Conservation (phyloP, 1,284 basidiomycete species). For the Stereum hirsutum region DNA sequence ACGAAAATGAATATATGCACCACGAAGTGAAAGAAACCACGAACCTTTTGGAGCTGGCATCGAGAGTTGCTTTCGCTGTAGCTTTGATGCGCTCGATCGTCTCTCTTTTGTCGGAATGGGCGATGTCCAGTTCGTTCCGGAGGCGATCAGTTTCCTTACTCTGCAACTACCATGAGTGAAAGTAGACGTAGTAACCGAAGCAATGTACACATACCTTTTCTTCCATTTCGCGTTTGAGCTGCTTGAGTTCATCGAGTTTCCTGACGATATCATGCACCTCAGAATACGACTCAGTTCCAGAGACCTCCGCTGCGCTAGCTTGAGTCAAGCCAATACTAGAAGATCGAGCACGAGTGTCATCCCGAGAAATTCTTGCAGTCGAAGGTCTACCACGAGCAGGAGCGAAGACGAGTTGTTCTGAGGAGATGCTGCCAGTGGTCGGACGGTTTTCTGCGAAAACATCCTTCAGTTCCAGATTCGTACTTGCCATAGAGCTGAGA, state of each 20-base stretch:
- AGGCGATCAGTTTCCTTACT: slow-evolving; percentile 8
- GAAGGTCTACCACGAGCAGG: not conserved
- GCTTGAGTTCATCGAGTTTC: not conserved
- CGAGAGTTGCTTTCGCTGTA: slow-evolving; percentile 4
- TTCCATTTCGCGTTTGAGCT: slow-evolving; percentile 3
- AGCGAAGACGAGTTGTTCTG: not conserved
- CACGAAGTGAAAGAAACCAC: not conserved
- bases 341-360: not conserved
- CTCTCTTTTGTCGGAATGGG: slow-evolving; percentile 4
- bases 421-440: not conserved
- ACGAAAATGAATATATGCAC: not conserved
- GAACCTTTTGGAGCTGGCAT: slow-evolving; percentile 6
- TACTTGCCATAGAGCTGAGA: not conserved
- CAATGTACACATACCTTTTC: slow-evolving; percentile 1
- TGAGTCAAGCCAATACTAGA: not conserved
- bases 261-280: not conserved
- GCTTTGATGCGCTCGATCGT: slow-evolving; percentile 6
- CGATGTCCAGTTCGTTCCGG: slow-evolving; percentile 4
- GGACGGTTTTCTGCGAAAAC: too few species aligned
- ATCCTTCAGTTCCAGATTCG: too few species aligned
- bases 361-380: not conserved
- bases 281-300: slow-evolving; percentile 1
- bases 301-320: not conserved
- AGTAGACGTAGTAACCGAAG: too few species aligned
- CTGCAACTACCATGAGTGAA: slow-evolving; percentile 3